phyloP scores from a whole-genome alignment of 148 eudicot genomes.

The Cornus suecica region DNA sequence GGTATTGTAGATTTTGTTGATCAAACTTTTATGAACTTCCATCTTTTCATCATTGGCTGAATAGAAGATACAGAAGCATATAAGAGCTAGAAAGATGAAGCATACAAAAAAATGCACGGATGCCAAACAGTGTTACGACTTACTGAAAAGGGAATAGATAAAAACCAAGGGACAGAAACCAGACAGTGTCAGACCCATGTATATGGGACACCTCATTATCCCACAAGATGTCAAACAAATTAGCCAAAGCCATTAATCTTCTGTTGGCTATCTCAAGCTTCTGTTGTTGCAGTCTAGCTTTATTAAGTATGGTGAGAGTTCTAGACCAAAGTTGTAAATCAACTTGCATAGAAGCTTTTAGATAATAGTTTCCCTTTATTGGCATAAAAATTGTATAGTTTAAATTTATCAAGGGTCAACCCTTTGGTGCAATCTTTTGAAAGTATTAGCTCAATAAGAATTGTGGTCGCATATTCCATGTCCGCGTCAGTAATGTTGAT shows the following conservation, averaged over 20 bases:
- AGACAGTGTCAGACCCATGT: neutral
- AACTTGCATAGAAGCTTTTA: neutral
- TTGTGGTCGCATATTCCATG: too few species aligned
- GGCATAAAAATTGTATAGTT: neutral
- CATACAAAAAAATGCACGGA: neutral
- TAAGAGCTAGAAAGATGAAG: neutral
- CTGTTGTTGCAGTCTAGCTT: neutral
- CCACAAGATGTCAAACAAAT: neutral
- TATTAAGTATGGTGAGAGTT: neutral
- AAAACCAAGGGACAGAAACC: neutral
- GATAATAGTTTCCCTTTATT: neutral
- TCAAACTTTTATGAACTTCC: slow-evolving; percentile 53
- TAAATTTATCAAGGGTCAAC: too few species aligned
- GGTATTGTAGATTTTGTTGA: slow-evolving; percentile 41
- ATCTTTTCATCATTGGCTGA: slow-evolving; percentile 28
- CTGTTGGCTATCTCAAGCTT: neutral
- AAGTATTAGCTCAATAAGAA: too few species aligned
- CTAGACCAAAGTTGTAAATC: neutral
- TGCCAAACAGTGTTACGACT: neutral
- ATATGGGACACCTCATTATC: neutral
- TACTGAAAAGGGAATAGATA: neutral
- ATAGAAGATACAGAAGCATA: neutral
- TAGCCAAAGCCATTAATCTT: neutral
- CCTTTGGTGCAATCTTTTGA: too few species aligned
- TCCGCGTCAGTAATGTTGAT: too few species aligned